Percentiles rank a stretch among this genome's conserved stretches.
Conservation (phyloP, 208 protist species). For the Kentomonas sorsogonicus region DNA sequence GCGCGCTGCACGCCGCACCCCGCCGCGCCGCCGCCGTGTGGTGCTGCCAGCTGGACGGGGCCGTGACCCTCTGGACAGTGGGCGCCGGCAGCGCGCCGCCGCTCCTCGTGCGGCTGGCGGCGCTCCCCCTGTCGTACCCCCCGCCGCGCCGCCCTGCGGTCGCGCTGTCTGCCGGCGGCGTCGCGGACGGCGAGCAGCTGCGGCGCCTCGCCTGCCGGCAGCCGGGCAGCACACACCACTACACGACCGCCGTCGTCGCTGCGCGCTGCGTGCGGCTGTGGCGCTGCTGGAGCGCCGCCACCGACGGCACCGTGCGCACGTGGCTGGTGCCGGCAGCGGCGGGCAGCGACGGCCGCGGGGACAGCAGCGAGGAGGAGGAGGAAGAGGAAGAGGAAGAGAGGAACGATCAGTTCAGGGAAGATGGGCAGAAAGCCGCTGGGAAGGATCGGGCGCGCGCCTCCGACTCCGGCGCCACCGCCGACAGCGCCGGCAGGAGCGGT, state of each 20-base stretch:
- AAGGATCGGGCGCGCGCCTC: not conserved
- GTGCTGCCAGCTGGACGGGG: constrained; percentile 37
- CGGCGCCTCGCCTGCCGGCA: constrained; percentile 15
- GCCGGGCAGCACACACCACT: not conserved
- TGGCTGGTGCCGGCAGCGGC: constrained; percentile 33
- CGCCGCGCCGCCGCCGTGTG: constrained; percentile 18
- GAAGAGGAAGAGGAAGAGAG: not conserved
- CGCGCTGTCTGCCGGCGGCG: not conserved
- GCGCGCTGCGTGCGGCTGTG: constrained; percentile 33
- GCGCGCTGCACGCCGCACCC: not conserved
- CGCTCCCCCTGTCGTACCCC: constrained; percentile 40
- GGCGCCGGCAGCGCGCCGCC: constrained; percentile 38
- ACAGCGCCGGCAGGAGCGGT: no score
- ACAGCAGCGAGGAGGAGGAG: not conserved
- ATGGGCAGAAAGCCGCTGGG: no score
- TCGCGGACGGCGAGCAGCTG: constrained; percentile 25
- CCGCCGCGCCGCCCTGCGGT: constrained; percentile 4
- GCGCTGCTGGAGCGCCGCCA: constrained; percentile 40
- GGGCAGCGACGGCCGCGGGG: not conserved
- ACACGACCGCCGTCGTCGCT: constrained; percentile 31
- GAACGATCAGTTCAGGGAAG: no score
- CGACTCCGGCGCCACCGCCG: not conserved
- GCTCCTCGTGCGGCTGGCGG: constrained; percentile 19
- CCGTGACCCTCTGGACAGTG: no score
- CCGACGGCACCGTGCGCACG: constrained; percentile 52